A percentile compares a stretch with the other conserved stretches of the same genome.
phyloP scores from a whole-genome alignment of 2,329 filamentous ascomycete genomes.

The Aspergillus melleus region DNA sequence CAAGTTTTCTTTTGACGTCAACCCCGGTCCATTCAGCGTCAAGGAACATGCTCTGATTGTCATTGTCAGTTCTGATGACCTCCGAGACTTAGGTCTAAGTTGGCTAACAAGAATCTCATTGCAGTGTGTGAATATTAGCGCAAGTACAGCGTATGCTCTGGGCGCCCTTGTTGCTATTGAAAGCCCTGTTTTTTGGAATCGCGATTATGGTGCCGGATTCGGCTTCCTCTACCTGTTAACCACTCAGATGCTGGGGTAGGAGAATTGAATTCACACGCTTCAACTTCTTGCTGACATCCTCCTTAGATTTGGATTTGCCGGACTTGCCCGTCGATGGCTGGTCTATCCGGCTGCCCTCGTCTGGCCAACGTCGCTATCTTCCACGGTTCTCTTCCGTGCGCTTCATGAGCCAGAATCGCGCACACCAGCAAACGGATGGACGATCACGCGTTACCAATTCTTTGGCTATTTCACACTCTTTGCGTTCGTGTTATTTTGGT shows the following conservation, averaged over 20 bases:
- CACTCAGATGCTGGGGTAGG: background rate
- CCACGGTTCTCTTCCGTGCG: background rate
- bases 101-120: slow-evolving; percentile 8
- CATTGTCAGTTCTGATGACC: slow-evolving; percentile 52
- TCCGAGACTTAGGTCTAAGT: slow-evolving; percentile 26
- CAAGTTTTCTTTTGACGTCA: slow-evolving; percentile 38
- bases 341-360: background rate
- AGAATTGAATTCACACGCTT: slow-evolving; percentile 33
- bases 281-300: slow-evolving; percentile 38
- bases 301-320: slow-evolving; percentile 42
- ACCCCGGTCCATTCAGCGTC: slow-evolving; percentile 45
- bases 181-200: too few species aligned
- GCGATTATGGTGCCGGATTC: too few species aligned
- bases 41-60: slow-evolving; percentile 47
- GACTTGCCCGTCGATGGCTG: slow-evolving; percentile 37
- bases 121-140: slow-evolving; percentile 39
- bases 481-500: slow-evolving; percentile 19
- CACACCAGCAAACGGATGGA: slow-evolving; percentile 19
- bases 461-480: slow-evolving; percentile 32
- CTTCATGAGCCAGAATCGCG: background rate
- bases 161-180: too few species aligned
- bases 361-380: background rate
- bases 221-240: too few species aligned
- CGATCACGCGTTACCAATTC: slow-evolving; percentile 33
- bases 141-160: too few species aligned